Base-by-base conservation (phyloP, 768 basidiomycete genomes). In the Collybiopsis confluens region DNA sequence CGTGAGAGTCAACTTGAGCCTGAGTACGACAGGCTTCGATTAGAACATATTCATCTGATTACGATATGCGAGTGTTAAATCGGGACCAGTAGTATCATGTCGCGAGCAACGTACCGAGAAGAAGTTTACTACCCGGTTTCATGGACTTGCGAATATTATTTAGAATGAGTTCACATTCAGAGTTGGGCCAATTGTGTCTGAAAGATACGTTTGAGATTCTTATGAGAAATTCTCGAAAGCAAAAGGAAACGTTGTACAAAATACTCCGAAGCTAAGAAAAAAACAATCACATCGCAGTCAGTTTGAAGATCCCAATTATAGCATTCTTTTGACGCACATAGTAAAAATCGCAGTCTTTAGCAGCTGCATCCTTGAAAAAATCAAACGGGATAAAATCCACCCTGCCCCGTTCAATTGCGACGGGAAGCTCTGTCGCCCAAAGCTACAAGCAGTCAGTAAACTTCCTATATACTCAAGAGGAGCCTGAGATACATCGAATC, bases 101-200 rank as follows among this genome's bases (percentile, higher is more conserved):
- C 6, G 21, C 1, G 51, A 23, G 20, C 8, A 2, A 41, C n/a
- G 52, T 55, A 74, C 73, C 70, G 40, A 75, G 67, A 21, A 75
- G 65, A 20, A 75, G 45, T 1, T 68, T 67, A 42, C 70, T 72
- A 16, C 54, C 13, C 1, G 68, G 63, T 7, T 57, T 61, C 69
- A 76, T 73, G 1, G 67, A 70, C 26, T 66, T 64, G 18, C 65
- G 63, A 1, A 77, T 61, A 50, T 68, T 65, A 2, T 54, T 59
- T 2, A 78, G 61, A 41, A 78, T 75, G 30, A 61, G 60, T 21
- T 71, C 35, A 55, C 67, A 66, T 37, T 70, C 65, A 1, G 61
- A 61, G 45, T 73, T 65, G 0, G 70, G 67, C 77, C 77, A 78
- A 50, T 76, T 68, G 48, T 76, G 76, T 13, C 74, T 76, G 26